These are phyloP conservation scores for Astrocystis sublimbata DNA, from an alignment of 495 filamentous ascomycete species.

Conservation along the genomic window DNA sequence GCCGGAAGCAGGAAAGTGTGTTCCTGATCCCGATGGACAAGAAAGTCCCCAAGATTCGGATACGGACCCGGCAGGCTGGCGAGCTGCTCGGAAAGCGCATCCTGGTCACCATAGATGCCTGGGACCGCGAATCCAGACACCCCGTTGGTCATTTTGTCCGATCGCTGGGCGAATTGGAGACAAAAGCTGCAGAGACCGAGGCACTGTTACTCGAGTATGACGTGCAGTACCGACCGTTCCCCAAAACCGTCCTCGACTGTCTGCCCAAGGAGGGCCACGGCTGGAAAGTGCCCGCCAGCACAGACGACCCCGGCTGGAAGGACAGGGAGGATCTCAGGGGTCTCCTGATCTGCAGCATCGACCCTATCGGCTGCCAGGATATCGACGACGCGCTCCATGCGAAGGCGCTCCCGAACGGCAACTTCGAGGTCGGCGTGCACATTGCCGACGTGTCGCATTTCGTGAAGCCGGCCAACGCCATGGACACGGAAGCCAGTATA, in stretches of 20 bases:
- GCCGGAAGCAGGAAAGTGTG: conserved; percentile 83
- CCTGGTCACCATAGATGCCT: conserved; percentile 92
- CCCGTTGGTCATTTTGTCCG: conserved; percentile 92
- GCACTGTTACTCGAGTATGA: conserved; percentile 92
- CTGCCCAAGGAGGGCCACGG: conserved; percentile 88
- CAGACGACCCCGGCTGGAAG: conserved; percentile 79
- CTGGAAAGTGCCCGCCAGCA: conserved; percentile 82
- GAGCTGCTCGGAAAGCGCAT: conserved; percentile 89
- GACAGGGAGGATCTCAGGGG: conserved; percentile 79
- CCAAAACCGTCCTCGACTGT: conserved; percentile 91
- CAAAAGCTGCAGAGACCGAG: conserved; percentile 94
- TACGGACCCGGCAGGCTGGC: conserved; percentile 85
- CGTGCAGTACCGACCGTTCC: conserved; percentile 96
- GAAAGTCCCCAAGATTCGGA: conserved; percentile 89
- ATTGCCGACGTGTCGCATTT: conserved; percentile 99
- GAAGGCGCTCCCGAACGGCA: conserved; percentile 80
- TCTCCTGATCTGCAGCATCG: conserved; percentile 93
- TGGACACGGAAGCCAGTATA: conserved; percentile 92
- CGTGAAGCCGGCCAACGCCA: conserved; percentile 93
- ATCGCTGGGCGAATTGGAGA: conserved; percentile 89
- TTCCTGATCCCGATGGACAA: conserved; percentile 98
- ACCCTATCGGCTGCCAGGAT: conserved; percentile 93
- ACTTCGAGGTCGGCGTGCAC: conserved; percentile 96
- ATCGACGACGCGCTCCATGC: conserved; percentile 98
- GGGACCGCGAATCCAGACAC: conserved; percentile 90